phyloP scores from a whole-genome alignment of 2,329 filamentous ascomycete species.

The Gyromitra esculenta region DNA sequence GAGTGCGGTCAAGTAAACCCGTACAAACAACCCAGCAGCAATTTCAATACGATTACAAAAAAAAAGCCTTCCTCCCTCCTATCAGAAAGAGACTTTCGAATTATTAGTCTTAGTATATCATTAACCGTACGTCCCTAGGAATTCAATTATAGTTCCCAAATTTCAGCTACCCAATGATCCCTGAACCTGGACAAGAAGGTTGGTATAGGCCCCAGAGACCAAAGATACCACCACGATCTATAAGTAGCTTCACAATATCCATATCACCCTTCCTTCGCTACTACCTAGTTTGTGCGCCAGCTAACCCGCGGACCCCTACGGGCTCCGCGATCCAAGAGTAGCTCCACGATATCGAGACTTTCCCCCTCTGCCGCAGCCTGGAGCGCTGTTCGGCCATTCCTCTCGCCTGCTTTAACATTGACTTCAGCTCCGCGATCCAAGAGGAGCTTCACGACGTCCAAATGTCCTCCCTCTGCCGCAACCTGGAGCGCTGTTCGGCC shows the following conservation, averaged over 20 bases:
- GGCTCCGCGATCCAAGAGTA: background rate
- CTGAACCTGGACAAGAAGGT: background rate
- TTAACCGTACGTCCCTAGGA: background rate
- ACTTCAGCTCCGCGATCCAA: background rate
- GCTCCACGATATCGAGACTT: background rate
- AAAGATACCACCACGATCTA: background rate
- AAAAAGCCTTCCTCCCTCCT: background rate
- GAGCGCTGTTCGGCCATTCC: background rate
- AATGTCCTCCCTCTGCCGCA: background rate
- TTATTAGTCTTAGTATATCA: background rate
- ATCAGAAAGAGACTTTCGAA: background rate
- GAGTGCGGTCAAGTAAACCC: too few species aligned
- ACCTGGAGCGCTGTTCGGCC: conserved; percentile 8
- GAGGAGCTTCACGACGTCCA: background rate
- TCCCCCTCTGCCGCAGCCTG: background rate
- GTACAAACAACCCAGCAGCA: too few species aligned
- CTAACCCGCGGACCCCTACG: too few species aligned
- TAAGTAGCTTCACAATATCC: background rate
- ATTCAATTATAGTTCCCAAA: background rate
- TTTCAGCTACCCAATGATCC: background rate
- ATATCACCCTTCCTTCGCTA: background rate
- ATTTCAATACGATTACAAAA: background rate
- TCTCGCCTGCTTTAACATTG: background rate
- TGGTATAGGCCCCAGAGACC: background rate
- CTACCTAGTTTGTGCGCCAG: too few species aligned